Evolutionary conservation across 2,329 filamentous ascomycete species (phyloP).

Genomic region (Diplodia corticola): DNA sequence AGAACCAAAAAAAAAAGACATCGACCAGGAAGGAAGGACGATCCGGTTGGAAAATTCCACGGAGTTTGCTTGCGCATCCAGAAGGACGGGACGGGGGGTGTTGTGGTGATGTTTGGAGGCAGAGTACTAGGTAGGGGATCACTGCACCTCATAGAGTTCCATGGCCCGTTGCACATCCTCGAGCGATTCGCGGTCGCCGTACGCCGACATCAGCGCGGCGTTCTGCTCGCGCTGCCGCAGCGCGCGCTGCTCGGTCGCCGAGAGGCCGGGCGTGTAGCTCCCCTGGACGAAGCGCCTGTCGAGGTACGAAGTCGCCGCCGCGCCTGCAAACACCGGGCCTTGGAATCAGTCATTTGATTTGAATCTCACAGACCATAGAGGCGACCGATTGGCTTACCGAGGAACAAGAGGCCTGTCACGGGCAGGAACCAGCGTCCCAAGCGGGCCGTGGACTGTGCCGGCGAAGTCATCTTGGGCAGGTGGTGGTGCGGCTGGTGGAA

Average conservation of each 20-base stretch:
- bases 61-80: no score
- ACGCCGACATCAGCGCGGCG: constrained; percentile 19
- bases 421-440: constrained; percentile 16
- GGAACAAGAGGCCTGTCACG: neutral
- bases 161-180: constrained; percentile 23
- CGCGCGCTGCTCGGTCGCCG: neutral
- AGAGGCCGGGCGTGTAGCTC: constrained; percentile 3
- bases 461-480: constrained; percentile 11
- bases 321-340: constrained; percentile 3
- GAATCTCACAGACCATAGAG: no score
- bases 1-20: neutral
- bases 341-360: neutral
- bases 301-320: constrained; percentile 14
- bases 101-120: no score
- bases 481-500: constrained; percentile 11
- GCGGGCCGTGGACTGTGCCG: neutral
- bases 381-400: constrained; percentile 9
- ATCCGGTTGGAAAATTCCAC: neutral
- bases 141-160: constrained; percentile 23
- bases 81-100: no score
- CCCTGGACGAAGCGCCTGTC: constrained; percentile 20
- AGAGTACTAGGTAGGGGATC: neutral
- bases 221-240: constrained; percentile 19
- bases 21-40: neutral
- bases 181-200: constrained; percentile 19